Base-by-base conservation (phyloP, 306 rosid species). In the Elaeagnus macrophylla region DNA sequence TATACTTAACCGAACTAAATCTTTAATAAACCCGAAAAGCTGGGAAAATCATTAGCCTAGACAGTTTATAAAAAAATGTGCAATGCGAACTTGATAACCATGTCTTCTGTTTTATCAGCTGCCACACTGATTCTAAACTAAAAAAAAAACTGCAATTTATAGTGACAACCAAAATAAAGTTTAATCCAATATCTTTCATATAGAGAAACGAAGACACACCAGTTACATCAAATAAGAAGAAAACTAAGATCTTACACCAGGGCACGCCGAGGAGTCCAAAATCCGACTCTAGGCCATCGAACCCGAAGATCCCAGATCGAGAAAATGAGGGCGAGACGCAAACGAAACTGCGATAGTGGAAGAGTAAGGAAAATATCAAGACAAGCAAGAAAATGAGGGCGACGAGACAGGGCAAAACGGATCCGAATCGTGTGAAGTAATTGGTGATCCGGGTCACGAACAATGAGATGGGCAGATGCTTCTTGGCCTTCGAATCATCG, bases 251-350 rank as follows among this genome's bases (percentile, higher is more conserved):
- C 99, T 78, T 82, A 93, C 99, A 93, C 79, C 99, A 93, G 61
- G 99, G 99, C 54, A 93, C 99, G 66, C 99, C 96, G 45, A 93
- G 99, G 20, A 78, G 59, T 56, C 96, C 99, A 14, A 93, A 87
- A 69, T 93, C 99, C 37, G 96, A 80, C 32, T 82, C 99, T 17
- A 87, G 81, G 7, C 78, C 89, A 2, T 87, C 96, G 62, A 85
- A 51, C 32, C 81, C 94, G 68, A 79, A 79, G 73, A 81, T 81
- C 8, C 83, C 72, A 43, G 91, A 48, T 37, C 94, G 84, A 19
- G 91, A 81, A 5, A 71, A 43, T 53, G 60, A 74, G 6, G 81
- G 62, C 7, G 95, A 87, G 73, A 93, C 69, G 72, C 96, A 87
- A 3, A 87, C 89, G 75, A 87, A 77, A 52, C 68, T 50, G 54